Percentiles rank a stretch among this genome's conserved stretches.
Conservation (phyloP, 1,284 basidiomycete genomes). For the Boletus sp. region DNA sequence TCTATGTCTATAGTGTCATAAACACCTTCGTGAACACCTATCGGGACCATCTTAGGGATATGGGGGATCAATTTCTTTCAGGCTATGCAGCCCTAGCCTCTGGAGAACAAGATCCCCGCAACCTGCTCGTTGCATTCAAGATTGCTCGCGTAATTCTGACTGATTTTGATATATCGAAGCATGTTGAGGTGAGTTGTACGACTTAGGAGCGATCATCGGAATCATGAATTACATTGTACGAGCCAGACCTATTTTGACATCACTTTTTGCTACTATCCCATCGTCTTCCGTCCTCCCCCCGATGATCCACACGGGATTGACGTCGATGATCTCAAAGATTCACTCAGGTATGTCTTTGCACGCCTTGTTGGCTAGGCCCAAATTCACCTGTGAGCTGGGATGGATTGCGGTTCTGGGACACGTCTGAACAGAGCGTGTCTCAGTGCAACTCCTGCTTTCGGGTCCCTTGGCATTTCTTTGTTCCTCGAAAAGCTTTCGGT, state of each 20-base stretch:
- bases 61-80: conserved; percentile 70
- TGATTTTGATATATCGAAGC: conserved; percentile 77
- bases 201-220: not conserved
- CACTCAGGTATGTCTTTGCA: conserved; percentile 53
- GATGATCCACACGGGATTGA: conserved; percentile 94
- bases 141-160: conserved; percentile 82
- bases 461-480: conserved; percentile 79
- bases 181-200: conserved; percentile 64
- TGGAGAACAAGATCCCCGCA: conserved; percentile 97
- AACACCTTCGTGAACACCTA: conserved; percentile 77
- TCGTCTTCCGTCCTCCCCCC: conserved; percentile 92
- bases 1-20: conserved; percentile 78
- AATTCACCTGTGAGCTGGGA: conserved; percentile 19
- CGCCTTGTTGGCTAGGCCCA: conserved; percentile 12
- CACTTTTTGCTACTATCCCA: conserved; percentile 98
- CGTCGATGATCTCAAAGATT: conserved; percentile 77
- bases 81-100: conserved; percentile 81
- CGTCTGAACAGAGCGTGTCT: conserved; percentile 51
- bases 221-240: not conserved
- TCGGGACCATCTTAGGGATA: conserved; percentile 64
- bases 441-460: conserved; percentile 78
- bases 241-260: conserved; percentile 89
- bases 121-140: conserved; percentile 86
- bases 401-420: not conserved
- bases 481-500: conserved; percentile 92